Conservation (phyloP, 768 basidiomycete species). For the Mycena polygramma region DNA sequence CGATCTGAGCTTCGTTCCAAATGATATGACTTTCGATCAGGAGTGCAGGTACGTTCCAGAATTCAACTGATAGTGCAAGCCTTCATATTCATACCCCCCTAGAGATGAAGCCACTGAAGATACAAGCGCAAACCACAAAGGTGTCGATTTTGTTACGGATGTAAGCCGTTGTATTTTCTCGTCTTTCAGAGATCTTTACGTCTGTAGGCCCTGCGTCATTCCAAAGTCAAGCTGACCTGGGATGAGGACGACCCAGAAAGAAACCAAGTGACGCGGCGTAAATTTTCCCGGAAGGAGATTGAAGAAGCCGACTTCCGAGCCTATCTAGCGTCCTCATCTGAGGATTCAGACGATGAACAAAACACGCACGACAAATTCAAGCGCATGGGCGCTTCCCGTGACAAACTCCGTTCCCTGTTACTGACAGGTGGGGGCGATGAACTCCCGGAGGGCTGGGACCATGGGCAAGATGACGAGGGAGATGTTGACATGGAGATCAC, state of each 20-base stretch:
- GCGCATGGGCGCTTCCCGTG: constrained; percentile 64
- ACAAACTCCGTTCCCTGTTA: constrained; percentile 81
- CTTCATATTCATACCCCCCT: background rate
- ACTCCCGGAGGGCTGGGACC: constrained; percentile 89
- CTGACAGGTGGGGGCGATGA: constrained; percentile 75
- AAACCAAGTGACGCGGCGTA: constrained; percentile 81
- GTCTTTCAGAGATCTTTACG: background rate
- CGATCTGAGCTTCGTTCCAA: constrained; percentile 93
- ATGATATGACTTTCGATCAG: constrained; percentile 87
- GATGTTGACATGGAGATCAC: constrained; percentile 95
- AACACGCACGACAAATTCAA: constrained; percentile 43
- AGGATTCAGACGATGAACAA: constrained; percentile 59
- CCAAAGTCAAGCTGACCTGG: constrained; percentile 98
- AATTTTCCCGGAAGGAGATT: constrained; percentile 85
- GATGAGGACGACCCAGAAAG: constrained; percentile 97
- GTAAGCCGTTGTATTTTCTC: constrained; percentile 61
- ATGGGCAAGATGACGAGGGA: constrained; percentile 54
- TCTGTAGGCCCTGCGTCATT: constrained; percentile 91
- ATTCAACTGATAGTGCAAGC: no score
- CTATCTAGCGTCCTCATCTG: constrained; percentile 77
- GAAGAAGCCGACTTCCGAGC: constrained; percentile 92
- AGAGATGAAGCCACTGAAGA: constrained; percentile 91
- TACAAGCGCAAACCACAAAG: constrained; percentile 70
- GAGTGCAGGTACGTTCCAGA: constrained; percentile 69
- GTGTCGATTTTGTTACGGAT: constrained; percentile 92